These are phyloP conservation scores for Coniochaeta sp. DNA, from an alignment of 2,329 filamentous ascomycete species.

Conservation along the genomic window DNA sequence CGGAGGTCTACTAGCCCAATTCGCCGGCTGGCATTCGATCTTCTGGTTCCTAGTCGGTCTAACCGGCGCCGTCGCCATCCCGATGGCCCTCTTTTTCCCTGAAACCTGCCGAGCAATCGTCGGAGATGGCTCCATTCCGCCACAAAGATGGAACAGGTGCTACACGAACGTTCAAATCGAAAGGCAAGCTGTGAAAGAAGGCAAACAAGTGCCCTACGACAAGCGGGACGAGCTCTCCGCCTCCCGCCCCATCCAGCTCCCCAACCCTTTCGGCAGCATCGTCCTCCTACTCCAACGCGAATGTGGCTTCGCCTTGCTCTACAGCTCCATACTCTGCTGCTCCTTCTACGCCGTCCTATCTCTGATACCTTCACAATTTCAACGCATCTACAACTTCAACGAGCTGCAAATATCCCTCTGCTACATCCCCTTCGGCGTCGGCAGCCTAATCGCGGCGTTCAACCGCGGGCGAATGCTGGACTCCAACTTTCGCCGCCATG, in stretches of 20 bases:
- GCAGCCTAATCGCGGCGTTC: slow-evolving; percentile 37
- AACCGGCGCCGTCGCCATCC: neutral
- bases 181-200: too few species aligned
- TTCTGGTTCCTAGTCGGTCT: slow-evolving; percentile 38
- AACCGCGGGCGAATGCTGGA: slow-evolving; percentile 51
- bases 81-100: neutral
- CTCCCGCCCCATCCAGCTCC: neutral
- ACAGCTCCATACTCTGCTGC: too few species aligned
- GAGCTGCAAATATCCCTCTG: too few species aligned
- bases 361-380: neutral
- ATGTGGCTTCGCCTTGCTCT: too few species aligned
- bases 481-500: slow-evolving; percentile 59
- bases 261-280: too few species aligned
- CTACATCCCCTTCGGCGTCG: slow-evolving; percentile 42
- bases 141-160: neutral
- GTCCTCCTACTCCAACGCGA: too few species aligned
- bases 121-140: neutral
- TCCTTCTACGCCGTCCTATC: too few species aligned
- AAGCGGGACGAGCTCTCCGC: neutral
- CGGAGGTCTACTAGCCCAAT: slow-evolving; percentile 39
- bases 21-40: slow-evolving; percentile 40
- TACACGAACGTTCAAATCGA: too few species aligned
- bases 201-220: too few species aligned
- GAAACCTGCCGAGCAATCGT: neutral
- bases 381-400: neutral